Base-by-base conservation (phyloP, 441 rosid genomes). In the Erysimum cheiri region DNA sequence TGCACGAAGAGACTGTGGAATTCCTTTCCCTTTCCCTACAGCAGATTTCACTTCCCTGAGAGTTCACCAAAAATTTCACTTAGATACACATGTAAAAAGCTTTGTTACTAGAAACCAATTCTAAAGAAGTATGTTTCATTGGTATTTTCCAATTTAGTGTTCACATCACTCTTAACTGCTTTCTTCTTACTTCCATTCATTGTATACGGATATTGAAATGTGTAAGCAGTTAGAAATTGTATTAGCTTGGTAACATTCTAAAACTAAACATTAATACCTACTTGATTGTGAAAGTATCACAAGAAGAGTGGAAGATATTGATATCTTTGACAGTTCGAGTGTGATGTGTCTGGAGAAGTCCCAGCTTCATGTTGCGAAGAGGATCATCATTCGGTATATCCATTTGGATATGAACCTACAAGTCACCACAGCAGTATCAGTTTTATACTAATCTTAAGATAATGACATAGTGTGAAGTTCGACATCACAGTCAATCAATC, bases 1-100 rank as follows among this genome's bases (percentile, higher is more conserved):
- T 13, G 98, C 93, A 73, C 91, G 93, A 24, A 93, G 90, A 55
- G 96, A 83, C 69, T 84, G 90, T 11, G 96, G 96, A 67, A 93
- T 63, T 53, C 98, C 98, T 73, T 74, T 87, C 64, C 97, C 90
- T 74, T 85, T 93, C 64, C 91, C 90, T 69, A 32, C 60, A 60
- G 73, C 73, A 55, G 88, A 87, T 83, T 76, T 89, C 57, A 93
- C 93, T 83, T 89, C 93, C 84, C 97, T 93, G 62, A 65, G 32
- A 71, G 32, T 64, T 24, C 62, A 77, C 67, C 74, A 79, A 43
- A 64, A 76, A n/a, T 49, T 52, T 57, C 56, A 15, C 36, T 69
- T 29, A 31, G 53, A 64, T 3, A 39, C 22, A 61, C 64, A 61
- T 24, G 36, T 55, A 43, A 29, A 47, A 31, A 54, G 43, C 22